Evolutionary conservation across 441 rosid species (phyloP), one percentile per base, ranked within the genome.

Genomic region (Gossypium trilobum): DNA sequence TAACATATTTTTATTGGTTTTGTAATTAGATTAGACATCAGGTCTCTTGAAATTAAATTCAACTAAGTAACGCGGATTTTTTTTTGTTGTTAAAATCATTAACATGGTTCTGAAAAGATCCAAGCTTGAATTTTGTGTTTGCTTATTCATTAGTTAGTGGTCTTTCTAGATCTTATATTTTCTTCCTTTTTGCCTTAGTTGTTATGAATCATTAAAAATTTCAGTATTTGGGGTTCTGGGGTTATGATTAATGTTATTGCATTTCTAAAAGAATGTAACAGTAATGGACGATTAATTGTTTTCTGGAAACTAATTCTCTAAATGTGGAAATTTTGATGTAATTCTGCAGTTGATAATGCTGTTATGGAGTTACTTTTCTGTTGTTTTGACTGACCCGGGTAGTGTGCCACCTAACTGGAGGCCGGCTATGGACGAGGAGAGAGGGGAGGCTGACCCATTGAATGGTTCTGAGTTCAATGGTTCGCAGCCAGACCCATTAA

Each of bases 321-420:
- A 77, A 61, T 27, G 23, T 74, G 64, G 66, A 58, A 17, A 25
- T 13, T 73, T 73, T 52, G 36, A 60, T 73, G 60, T 73, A 23
- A 31, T 70, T 73, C 5, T 84, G 81, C 85, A 89, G 97, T 75
- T 91, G 83, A 87, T 74, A 77, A 90, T 88, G 97, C 82, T 91
- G 23, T 76, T 90, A 27, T 91, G 97, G 97, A 89, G 97, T 78
- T 91, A 91, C 82, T 91, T 88, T 79, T 83, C 90, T 20, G 93
- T 85, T 76, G 96, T 91, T 77, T 79, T 91, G 29, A 91, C 91
- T 44, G 94, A 91, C 81, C 94, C 97, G 3, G 95, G 97, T 61
- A 72, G 83, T 54, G 91, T 90, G 73, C 93, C 97, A 19, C 89
- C 88, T n/a, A 91, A 78, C 70, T 91, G 93, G 95, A 87, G 95